These are phyloP conservation scores for Colletotrichum filicis DNA, from an alignment of 2,329 filamentous ascomycete species.

Conservation along the genomic window DNA sequence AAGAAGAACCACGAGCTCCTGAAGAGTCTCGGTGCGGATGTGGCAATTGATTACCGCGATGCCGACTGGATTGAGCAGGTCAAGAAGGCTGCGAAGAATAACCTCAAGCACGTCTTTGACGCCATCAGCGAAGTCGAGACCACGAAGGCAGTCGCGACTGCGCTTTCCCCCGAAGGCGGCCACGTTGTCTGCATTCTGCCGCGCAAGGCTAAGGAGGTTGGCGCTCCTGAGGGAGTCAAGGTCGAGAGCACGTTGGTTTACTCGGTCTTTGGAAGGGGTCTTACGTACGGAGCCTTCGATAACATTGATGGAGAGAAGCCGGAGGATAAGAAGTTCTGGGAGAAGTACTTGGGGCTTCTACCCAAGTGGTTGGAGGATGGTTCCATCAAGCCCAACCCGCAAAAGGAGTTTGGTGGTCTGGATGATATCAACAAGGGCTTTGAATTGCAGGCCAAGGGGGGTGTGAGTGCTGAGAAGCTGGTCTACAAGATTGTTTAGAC, in stretches of 20 bases:
- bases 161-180: slow-evolving; percentile 40
- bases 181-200: slow-evolving; percentile 43
- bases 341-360: slow-evolving; percentile 17
- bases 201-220: slow-evolving; percentile 29
- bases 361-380: slow-evolving; percentile 27
- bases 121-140: slow-evolving; percentile 46
- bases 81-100: slow-evolving; percentile 37
- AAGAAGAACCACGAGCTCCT: slow-evolving; percentile 51
- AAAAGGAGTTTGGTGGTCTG: slow-evolving; percentile 22
- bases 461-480: slow-evolving; percentile 27
- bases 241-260: slow-evolving; percentile 31
- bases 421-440: slow-evolving; percentile 30
- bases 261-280: slow-evolving; percentile 20
- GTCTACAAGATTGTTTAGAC: slow-evolving; percentile 18
- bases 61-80: slow-evolving; percentile 28
- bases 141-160: slow-evolving; percentile 40
- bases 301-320: slow-evolving; percentile 18
- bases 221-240: slow-evolving; percentile 23
- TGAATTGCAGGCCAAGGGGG: slow-evolving; percentile 22
- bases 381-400: slow-evolving; percentile 22
- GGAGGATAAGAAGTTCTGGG: slow-evolving; percentile 30
- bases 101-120: slow-evolving; percentile 40
- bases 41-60: slow-evolving; percentile 57
- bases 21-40: slow-evolving; percentile 55
- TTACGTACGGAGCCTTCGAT: slow-evolving; percentile 14